phyloP scores from a whole-genome alignment of 2,329 filamentous ascomycete genomes.

The Dothideomycetes sp. region DNA sequence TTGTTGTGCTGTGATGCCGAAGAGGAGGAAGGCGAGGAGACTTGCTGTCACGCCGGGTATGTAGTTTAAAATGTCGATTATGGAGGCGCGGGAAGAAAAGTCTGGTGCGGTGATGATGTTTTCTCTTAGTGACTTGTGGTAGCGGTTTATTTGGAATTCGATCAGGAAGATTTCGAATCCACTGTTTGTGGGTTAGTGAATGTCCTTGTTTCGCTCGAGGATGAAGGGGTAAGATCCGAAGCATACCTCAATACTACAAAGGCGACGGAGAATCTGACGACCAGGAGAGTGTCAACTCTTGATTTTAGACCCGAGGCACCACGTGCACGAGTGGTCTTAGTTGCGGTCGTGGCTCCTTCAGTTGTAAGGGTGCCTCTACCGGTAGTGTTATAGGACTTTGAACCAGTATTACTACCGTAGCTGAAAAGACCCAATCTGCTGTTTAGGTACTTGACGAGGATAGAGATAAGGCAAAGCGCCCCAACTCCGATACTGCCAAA shows the following conservation, averaged over 20 bases:
- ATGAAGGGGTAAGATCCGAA: not conserved
- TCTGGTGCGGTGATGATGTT: slow-evolving; percentile 13
- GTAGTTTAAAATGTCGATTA: slow-evolving; percentile 15
- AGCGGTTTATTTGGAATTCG: slow-evolving; percentile 10
- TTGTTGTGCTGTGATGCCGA: slow-evolving; percentile 17
- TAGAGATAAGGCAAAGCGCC: slow-evolving; percentile 15
- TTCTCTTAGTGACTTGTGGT: slow-evolving; percentile 10
- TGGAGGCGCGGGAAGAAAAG: slow-evolving; percentile 11
- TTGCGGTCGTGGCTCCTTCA: not conserved
- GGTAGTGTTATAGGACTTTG: slow-evolving; percentile 8
- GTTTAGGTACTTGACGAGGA: slow-evolving; percentile 17
- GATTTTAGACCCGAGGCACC: slow-evolving; percentile 3
- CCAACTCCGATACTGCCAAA: slow-evolving; percentile 16
- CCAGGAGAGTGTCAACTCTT: slow-evolving; percentile 15
- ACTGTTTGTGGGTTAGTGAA: slow-evolving; percentile 3
- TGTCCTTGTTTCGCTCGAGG: too few species aligned
- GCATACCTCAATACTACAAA: slow-evolving; percentile 15
- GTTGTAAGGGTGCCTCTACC: not conserved
- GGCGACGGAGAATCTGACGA: slow-evolving; percentile 17
- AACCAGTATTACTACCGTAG: slow-evolving; percentile 6
- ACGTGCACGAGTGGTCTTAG: not conserved
- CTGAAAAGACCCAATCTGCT: slow-evolving; percentile 13
- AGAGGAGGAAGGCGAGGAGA: slow-evolving; percentile 16
- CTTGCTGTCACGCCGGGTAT: slow-evolving; percentile 14
- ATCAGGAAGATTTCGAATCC: slow-evolving; percentile 17